Conservation (phyloP, 345 rosid species). For the Populus pruinosa region DNA sequence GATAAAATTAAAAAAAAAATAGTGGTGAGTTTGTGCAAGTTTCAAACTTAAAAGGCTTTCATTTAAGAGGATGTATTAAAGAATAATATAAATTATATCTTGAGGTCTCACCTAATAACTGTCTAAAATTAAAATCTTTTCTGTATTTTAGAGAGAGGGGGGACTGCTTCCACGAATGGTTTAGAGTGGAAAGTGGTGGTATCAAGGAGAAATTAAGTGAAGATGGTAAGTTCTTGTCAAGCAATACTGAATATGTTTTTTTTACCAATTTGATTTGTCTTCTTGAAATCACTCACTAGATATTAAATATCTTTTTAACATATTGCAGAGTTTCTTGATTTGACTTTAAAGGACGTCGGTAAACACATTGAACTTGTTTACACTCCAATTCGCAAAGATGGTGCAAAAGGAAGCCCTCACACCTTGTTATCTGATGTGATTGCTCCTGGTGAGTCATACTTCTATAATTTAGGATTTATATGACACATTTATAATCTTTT, state of each 20-base stretch:
- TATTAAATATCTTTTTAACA: neutral
- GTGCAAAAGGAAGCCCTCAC: conserved; percentile 60
- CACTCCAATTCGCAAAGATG: conserved; percentile 87
- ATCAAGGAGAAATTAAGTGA: conserved; percentile 55
- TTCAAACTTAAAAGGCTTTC: too few relatives aligned
- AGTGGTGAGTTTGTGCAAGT: too few relatives aligned
- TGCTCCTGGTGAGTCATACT: conserved; percentile 64
- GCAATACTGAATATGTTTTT: neutral
- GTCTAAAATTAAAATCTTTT: conserved; percentile 6
- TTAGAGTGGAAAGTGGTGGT: conserved; percentile 66
- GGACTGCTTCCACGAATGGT: conserved; percentile 75
- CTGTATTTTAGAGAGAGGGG: conserved; percentile 67
- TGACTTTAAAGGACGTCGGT: conserved; percentile 80
- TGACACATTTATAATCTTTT: neutral
- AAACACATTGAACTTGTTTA: conserved; percentile 70
- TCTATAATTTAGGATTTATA: neutral
- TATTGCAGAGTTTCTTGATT: conserved; percentile 72
- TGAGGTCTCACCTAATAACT: too few relatives aligned
- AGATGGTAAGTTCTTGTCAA: conserved; percentile 49
- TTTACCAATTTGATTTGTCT: neutral
- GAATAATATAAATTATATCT: too few relatives aligned
- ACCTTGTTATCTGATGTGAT: conserved; percentile 61
- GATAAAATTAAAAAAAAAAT: too few relatives aligned
- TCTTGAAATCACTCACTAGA: conserved; percentile 2
- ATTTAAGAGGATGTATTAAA: too few relatives aligned